These are phyloP conservation scores for Phanerodontia chrysosporium DNA, from an alignment of 768 basidiomycete genomes.

Conservation along the genomic window DNA sequence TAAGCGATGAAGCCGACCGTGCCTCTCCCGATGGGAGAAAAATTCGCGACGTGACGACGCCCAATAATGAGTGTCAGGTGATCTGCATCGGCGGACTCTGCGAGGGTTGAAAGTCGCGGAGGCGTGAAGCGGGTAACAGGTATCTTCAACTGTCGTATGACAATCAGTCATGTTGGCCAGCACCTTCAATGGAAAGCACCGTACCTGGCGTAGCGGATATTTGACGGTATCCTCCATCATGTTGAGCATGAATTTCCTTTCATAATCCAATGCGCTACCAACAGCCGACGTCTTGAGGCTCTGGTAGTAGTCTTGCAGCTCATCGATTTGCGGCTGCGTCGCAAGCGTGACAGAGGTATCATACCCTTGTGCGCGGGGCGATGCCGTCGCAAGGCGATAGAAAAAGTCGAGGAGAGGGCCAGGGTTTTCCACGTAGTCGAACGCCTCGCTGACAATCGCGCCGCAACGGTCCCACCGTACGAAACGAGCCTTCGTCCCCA, in stretches of 20 bases:
- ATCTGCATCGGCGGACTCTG: background rate
- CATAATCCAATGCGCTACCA: background rate
- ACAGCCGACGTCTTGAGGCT: background rate
- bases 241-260: background rate
- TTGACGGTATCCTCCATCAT: background rate
- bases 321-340: background rate
- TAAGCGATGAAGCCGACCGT: background rate
- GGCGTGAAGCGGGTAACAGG: background rate
- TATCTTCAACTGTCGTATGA: background rate
- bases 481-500: background rate
- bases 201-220: background rate
- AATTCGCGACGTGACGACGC: background rate
- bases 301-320: background rate
- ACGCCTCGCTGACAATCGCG: background rate
- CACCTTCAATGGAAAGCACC: background rate
- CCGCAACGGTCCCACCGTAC: conserved; percentile 5
- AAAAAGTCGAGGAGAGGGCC: background rate
- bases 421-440: background rate
- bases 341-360: conserved; percentile 1
- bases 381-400: background rate
- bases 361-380: background rate
- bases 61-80: background rate
- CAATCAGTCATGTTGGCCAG: background rate
- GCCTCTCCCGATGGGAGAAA: background rate
- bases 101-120: background rate